Evolutionary conservation across 1,284 basidiomycete genomes (phyloP).

Genomic region (Rugosomyces carneus): DNA sequence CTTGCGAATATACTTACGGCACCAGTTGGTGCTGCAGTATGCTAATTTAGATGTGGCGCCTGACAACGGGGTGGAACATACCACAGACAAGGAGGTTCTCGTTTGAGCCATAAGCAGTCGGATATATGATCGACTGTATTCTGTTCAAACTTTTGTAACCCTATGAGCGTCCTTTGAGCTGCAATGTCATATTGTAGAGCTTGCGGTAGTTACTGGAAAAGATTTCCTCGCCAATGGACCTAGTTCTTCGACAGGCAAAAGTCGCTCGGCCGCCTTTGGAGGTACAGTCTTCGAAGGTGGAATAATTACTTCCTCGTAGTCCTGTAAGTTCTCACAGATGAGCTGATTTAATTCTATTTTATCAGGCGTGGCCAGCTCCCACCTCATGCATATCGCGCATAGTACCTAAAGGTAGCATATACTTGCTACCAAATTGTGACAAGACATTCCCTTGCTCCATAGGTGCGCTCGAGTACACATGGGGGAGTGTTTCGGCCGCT

Average conservation of each 20-base stretch:
- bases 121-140: slow-evolving; percentile 94
- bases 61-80: slow-evolving; percentile 31
- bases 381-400: slow-evolving; percentile 65
- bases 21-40: slow-evolving; percentile 78
- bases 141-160: slow-evolving; percentile 88
- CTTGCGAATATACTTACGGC: slow-evolving; percentile 53
- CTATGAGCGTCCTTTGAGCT: slow-evolving; percentile 30
- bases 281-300: slow-evolving; percentile 84
- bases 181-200: slow-evolving; percentile 2
- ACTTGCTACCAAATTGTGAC: slow-evolving; percentile 71
- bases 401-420: slow-evolving; percentile 84
- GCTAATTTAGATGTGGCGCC: slow-evolving; percentile 1
- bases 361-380: neutral
- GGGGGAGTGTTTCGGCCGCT: slow-evolving; percentile 68
- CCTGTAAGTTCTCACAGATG: slow-evolving; percentile 29
- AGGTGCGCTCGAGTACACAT: slow-evolving; percentile 80
- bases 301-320: slow-evolving; percentile 82
- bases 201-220: slow-evolving; percentile 53
- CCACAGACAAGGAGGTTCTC: slow-evolving; percentile 97
- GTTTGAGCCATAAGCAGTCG: slow-evolving; percentile 89
- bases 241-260: slow-evolving; percentile 71
- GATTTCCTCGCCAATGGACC: slow-evolving; percentile 81
- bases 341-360: slow-evolving; percentile 2
- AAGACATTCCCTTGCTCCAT: slow-evolving; percentile 62
- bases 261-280: slow-evolving; percentile 66